A percentile compares a stretch with the other conserved stretches of the same genome.
phyloP scores from a whole-genome alignment of 192 early-diverging fungal species.

The Coemansia sp. region DNA sequence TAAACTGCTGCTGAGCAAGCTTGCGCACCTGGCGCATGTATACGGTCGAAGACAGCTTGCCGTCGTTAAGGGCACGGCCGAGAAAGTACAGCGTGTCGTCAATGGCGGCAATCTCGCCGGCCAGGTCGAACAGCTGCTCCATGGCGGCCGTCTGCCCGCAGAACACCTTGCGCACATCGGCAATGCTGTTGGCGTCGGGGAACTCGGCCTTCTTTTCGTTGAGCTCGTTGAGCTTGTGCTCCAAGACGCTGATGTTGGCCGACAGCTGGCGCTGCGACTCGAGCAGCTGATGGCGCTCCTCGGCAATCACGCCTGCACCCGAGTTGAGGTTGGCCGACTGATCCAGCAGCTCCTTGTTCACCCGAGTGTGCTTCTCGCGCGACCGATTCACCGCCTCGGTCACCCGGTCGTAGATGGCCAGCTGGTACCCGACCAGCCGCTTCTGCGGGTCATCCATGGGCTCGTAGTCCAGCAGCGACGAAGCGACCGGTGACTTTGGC shows the following conservation, averaged over 20 bases:
- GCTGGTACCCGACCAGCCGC: constrained; percentile 53
- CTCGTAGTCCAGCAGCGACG: constrained; percentile 39
- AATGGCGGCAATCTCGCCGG: constrained; percentile 85
- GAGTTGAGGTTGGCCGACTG: constrained; percentile 68
- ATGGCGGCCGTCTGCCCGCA: constrained; percentile 28
- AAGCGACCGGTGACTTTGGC: constrained; percentile 10
- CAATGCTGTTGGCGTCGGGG: constrained; percentile 24
- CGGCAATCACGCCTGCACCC: constrained; percentile 60
- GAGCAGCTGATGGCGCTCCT: constrained; percentile 57
- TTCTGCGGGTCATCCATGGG: constrained; percentile 51
- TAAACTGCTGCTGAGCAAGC: constrained; percentile 83
- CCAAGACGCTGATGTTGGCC: constrained; percentile 62
- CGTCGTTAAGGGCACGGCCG: constrained; percentile 71
- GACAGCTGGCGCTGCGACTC: constrained; percentile 61
- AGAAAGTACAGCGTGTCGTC: constrained; percentile 85
- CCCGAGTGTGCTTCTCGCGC: constrained; percentile 54
- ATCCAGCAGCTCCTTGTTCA: constrained; percentile 64
- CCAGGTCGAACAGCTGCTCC: constrained; percentile 77
- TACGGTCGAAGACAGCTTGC: constrained; percentile 62
- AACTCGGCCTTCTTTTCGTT: constrained; percentile 40
- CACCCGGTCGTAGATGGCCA: constrained; percentile 61
- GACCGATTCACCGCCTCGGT: constrained; percentile 55
- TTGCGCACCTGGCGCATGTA: constrained; percentile 83
- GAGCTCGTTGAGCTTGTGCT: constrained; percentile 58
- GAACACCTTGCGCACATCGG: constrained; percentile 22